Percentiles rank a stretch among this genome's conserved stretches.
Conservation (phyloP, 108 stramenopile species). For the Pseudonitzschia delicatissima region DNA sequence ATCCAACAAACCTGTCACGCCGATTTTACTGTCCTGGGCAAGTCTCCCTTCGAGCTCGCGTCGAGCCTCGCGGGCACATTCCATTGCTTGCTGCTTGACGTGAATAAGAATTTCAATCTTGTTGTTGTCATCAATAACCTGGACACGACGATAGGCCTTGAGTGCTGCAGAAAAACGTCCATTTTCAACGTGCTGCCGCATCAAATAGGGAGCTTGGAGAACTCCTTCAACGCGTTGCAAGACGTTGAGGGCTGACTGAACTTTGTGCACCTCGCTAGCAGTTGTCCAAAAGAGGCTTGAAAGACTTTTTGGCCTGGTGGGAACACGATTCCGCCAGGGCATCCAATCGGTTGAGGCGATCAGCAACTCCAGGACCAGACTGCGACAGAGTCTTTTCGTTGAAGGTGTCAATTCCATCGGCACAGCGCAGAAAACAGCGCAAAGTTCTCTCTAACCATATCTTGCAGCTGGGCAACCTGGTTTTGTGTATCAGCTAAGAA, state of each 20-base stretch:
- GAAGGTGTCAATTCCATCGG: slow-evolving; percentile 86
- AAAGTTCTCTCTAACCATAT: slow-evolving; percentile 86
- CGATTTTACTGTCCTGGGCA: slow-evolving; percentile 63
- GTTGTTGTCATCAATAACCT: slow-evolving; percentile 70
- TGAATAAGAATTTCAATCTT: slow-evolving; percentile 77
- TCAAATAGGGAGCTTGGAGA: slow-evolving; percentile 75
- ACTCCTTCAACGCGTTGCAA: slow-evolving; percentile 80
- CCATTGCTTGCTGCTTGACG: slow-evolving; percentile 74
- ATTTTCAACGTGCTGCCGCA: slow-evolving; percentile 87
- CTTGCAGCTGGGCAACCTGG: slow-evolving; percentile 78
- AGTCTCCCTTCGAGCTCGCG: slow-evolving; percentile 70
- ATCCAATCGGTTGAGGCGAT: slow-evolving; percentile 71
- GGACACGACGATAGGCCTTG: slow-evolving; percentile 83
- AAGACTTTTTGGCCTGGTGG: slow-evolving; percentile 79
- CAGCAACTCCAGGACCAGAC: slow-evolving; percentile 47
- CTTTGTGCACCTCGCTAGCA: slow-evolving; percentile 85
- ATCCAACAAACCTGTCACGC: slow-evolving; percentile 62
- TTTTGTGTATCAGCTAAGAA: slow-evolving; percentile 67
- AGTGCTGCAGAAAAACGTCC: slow-evolving; percentile 77
- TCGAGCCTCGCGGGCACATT: slow-evolving; percentile 79
- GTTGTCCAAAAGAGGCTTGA: slow-evolving; percentile 88
- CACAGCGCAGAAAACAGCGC: slow-evolving; percentile 82
- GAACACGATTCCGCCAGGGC: slow-evolving; percentile 66
- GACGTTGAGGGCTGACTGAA: slow-evolving; percentile 81
- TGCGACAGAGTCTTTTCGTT: slow-evolving; percentile 37